Conservation (phyloP, 2,329 filamentous ascomycete species). For the Aspergillus glaucus region DNA sequence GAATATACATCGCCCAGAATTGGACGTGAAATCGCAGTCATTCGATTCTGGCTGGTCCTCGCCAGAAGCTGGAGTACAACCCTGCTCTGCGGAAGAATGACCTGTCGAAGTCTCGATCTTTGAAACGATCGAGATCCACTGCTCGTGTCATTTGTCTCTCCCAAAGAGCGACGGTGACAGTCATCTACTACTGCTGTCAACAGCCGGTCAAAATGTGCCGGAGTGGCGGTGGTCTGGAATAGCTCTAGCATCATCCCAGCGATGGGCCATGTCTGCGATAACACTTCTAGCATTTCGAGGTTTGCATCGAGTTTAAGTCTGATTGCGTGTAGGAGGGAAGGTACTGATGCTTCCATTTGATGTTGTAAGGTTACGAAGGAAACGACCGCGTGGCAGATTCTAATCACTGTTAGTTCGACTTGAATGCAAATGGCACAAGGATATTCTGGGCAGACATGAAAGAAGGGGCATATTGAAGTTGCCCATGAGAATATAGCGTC, state of each 20-base stretch:
- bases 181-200: conserved; percentile 3
- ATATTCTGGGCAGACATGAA: conserved; percentile 1
- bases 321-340: conserved; percentile 8
- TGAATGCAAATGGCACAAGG: background rate
- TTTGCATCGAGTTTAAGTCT: conserved; percentile 7
- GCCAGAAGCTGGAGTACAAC: conserved; percentile 7
- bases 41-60: conserved; percentile 4
- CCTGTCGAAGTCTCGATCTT: conserved; percentile 7
- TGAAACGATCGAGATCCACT: conserved; percentile 1
- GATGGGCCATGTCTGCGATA: conserved; percentile 10
- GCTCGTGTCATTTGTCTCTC: background rate
- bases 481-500: conserved; percentile 4
- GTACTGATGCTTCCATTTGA: conserved; percentile 7
- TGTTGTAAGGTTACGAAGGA: conserved; percentile 9
- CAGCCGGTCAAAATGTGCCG: conserved; percentile 2
- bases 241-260: conserved; percentile 7
- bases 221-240: conserved; percentile 4
- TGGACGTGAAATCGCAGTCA: background rate
- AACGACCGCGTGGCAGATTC: conserved; percentile 8
- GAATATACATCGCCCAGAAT: background rate
- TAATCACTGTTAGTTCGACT: background rate
- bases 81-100: conserved; percentile 9
- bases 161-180: conserved; percentile 2
- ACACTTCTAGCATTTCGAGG: conserved; percentile 3
- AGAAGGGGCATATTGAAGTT: conserved; percentile 7